phyloP scores from a whole-genome alignment of 805 yeast species.

The Ogataea parapolymorpha region DNA sequence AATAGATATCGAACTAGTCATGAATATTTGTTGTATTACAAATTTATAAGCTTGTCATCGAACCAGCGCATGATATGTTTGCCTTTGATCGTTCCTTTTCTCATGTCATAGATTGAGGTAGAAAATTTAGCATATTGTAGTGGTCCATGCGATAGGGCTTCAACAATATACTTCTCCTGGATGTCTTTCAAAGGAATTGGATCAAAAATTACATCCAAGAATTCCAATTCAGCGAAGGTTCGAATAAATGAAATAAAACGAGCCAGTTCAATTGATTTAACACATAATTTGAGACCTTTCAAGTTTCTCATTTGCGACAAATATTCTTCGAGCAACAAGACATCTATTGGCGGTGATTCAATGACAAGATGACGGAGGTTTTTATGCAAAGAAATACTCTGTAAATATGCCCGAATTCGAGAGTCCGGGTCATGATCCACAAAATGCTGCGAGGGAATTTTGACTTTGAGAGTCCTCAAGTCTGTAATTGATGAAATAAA shows the following conservation, averaged over 20 bases:
- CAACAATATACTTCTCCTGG: conserved; percentile 3
- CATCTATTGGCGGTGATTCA: background rate
- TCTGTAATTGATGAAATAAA: conserved; percentile 11
- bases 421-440: conserved; percentile 2
- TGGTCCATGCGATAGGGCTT: background rate
- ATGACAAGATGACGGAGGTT: background rate
- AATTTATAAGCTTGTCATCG: conserved; percentile 12
- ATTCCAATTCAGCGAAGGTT: background rate
- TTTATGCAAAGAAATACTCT: background rate
- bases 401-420: background rate
- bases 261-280: background rate
- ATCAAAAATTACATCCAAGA: conserved; percentile 5
- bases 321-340: background rate
- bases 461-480: conserved; percentile 20
- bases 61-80: conserved; percentile 28
- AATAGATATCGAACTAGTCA: too few species aligned
- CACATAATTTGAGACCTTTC: background rate
- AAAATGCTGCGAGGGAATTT: conserved; percentile 12
- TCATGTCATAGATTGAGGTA: conserved; percentile 19
- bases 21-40: background rate
- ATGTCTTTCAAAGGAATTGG: too few species aligned
- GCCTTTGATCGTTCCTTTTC: conserved; percentile 16
- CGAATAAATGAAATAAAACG: background rate
- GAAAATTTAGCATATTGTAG: conserved; percentile 20
- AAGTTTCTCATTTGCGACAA: background rate